Evolutionary conservation across 1,284 basidiomycete species (phyloP).

Genomic region (Tylopilus sp.): DNA sequence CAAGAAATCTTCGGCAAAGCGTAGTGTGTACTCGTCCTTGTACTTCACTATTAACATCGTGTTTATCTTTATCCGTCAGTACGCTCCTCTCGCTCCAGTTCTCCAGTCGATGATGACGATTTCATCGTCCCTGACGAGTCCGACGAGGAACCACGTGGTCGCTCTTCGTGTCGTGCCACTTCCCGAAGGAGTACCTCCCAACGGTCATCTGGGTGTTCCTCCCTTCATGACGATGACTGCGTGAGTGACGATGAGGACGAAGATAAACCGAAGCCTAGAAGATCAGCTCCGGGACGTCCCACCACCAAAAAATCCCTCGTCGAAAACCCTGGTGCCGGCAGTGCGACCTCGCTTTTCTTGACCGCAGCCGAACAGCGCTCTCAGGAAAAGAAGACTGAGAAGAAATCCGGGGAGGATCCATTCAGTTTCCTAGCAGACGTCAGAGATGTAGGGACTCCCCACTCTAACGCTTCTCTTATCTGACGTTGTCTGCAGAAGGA

Average conservation of each 20-base stretch:
- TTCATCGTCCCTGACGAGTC: conserved; percentile 62
- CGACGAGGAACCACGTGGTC: conserved; percentile 48
- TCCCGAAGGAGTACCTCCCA: conserved; percentile 42
- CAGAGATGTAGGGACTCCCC: conserved; percentile 59
- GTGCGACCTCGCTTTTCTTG: conserved; percentile 66
- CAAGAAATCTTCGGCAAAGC: conserved; percentile 57
- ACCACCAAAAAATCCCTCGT: conserved; percentile 27
- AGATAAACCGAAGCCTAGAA: conserved; percentile 38
- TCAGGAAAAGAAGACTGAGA: conserved; percentile 75
- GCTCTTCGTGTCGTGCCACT: conserved; percentile 38
- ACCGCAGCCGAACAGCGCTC: conserved; percentile 84
- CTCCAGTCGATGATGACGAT: conserved; percentile 55
- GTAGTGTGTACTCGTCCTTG: conserved; percentile 35
- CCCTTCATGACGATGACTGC: too few species aligned
- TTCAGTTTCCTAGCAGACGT: conserved; percentile 80
- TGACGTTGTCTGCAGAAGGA: conserved; percentile 64
- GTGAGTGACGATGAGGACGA: conserved; percentile 35
- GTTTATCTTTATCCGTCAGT: conserved; percentile 26
- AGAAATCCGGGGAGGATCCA: conserved; percentile 76
- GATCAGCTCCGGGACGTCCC: conserved; percentile 27
- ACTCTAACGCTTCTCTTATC: neutral
- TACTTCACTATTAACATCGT: neutral
- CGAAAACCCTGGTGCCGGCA: conserved; percentile 19
- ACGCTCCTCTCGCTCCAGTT: conserved; percentile 31
- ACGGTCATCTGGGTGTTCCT: conserved; percentile 35